These are phyloP conservation scores for Didymella sp. DNA, from an alignment of 2,329 filamentous ascomycete genomes.

Conservation along the genomic window DNA sequence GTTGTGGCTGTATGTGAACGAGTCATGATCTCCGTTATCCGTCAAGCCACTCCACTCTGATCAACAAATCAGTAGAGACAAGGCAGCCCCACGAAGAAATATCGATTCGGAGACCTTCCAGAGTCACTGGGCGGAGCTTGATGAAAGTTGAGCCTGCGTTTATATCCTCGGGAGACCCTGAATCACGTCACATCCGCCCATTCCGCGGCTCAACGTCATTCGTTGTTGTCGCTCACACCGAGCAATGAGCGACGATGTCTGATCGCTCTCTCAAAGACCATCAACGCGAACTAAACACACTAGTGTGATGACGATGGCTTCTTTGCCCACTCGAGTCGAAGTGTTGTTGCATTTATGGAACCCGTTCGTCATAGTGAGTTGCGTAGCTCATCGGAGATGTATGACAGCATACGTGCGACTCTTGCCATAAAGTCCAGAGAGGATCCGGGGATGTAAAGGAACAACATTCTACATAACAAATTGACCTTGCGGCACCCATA, in stretches of 20 bases:
- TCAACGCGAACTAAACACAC: background rate
- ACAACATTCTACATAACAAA: background rate
- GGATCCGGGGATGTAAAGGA: background rate
- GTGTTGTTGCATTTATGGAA: conserved; percentile 5
- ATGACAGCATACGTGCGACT: conserved; percentile 11
- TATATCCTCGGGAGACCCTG: background rate
- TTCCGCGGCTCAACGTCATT: conserved; percentile 17
- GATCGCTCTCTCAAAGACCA: background rate
- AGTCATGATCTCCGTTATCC: conserved; percentile 6
- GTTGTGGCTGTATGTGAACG: conserved; percentile 2
- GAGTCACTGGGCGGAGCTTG: background rate
- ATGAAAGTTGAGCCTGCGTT: background rate
- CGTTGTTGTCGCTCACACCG: background rate
- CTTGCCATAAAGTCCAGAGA: conserved; percentile 7
- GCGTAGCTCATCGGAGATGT: conserved; percentile 7
- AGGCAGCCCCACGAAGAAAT: background rate
- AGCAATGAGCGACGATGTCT: background rate
- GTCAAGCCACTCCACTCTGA: background rate
- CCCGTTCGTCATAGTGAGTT: conserved; percentile 12
- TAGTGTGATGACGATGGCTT: conserved; percentile 1
- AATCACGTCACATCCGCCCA: conserved; percentile 15
- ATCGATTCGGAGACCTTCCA: background rate
- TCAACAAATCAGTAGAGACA: background rate
- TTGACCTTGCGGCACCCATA: conserved; percentile 2
- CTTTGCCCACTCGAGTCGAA: conserved; percentile 3